Evolutionary conservation across 371 early-diverging fungal genomes (phyloP), one percentile per base, ranked within the genome.

Genomic region (Mucor racemosus): DNA sequence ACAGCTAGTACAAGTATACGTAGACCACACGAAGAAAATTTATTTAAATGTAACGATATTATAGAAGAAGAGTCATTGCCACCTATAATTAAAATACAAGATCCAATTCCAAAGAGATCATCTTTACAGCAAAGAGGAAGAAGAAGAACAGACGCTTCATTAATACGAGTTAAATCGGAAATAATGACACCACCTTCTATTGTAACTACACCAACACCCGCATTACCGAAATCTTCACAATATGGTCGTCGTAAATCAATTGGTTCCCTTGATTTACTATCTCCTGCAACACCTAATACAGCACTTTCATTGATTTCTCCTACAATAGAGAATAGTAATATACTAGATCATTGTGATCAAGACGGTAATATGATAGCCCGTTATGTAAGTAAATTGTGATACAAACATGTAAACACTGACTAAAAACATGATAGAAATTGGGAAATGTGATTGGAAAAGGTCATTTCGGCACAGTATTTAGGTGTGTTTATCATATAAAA

Each of bases 401-500:
- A 5, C 21, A 36, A 38, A n/a, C 39, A 58, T 5, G 31, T 8
- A 46, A 46, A 34, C 13, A 33, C 34, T 36, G 35, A 33, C 14
- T 35, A 1, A 15, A 15, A 35, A 36, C 17, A 3, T 38, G 13
- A 31, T 60, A 87, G 85, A 92, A 94, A 84, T 81, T 94, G 14
- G 95, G 96, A 5, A 92, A 95, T 67, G 94, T 93, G 58, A 93
- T 97, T 36, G 97, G 97, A 5, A 90, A 93, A 68, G 97, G 97
- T 4, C 95, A 95, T 58, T 96, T 95, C 74, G 97, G 95, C 13
- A 77, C 92, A 0, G 97, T 97, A 0, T 93, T 91, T 11, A 50
- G 50, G 50, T 50, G 9, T 73, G 85, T 71, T 80, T 80, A 77
- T 35, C 34, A 36, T 35, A 26, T 26, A 26, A 26, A 26, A 26